Evolutionary conservation across 2,329 filamentous ascomycete species (phyloP), one percentile per base, ranked within the genome.

Genomic region (Penicillium sp.): DNA sequence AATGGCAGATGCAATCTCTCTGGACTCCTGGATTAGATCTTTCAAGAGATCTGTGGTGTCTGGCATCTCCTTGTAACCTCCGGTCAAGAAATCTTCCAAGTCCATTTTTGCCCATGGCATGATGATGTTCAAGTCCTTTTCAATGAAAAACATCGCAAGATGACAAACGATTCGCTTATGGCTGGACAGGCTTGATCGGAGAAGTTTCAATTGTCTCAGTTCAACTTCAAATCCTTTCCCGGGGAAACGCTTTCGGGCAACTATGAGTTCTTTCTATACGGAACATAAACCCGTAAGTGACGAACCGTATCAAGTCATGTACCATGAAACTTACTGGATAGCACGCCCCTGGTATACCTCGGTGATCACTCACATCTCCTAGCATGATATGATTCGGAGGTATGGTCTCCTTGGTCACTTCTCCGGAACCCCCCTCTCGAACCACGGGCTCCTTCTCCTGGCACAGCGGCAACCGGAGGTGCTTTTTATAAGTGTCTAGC

Each of bases 21-120:
- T 27, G 13, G 56, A 33, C 46, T 65, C 62, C 15, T 23, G 12
- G 12, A 64, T 55, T 17, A 67, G 46, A n/a, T 64, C 60, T 2
- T 38, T 19, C 35, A 50, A 4, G 41, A 38, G 6, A 13, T 6
- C 10, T 17, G n/a, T 0, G 2, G n/a, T n/a, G 10, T 5, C 1
- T 33, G 15, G n/a, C 13, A 23, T 43, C 10, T 5, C 25, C 35
- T 1, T n/a, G n/a, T 55, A 46, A 2, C 37, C n/a, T 3, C 53
- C 50, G 3, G n/a, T 5, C 12, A 66, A 58, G 33, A 62, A 63
- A 9, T 19, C 19, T n/a, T 65, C 60, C 19, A 67, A 48, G 27
- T 67, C 60, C 56, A 61, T 63, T 2, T 61, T 35, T 0, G 65
- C 65, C 31, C 54, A 41, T 2, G 59, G 55, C 23, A 51, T 64